These are phyloP conservation scores for Pseudogymnoascus sp. DNA, from an alignment of 2,329 filamentous ascomycete species.

Conservation along the genomic window DNA sequence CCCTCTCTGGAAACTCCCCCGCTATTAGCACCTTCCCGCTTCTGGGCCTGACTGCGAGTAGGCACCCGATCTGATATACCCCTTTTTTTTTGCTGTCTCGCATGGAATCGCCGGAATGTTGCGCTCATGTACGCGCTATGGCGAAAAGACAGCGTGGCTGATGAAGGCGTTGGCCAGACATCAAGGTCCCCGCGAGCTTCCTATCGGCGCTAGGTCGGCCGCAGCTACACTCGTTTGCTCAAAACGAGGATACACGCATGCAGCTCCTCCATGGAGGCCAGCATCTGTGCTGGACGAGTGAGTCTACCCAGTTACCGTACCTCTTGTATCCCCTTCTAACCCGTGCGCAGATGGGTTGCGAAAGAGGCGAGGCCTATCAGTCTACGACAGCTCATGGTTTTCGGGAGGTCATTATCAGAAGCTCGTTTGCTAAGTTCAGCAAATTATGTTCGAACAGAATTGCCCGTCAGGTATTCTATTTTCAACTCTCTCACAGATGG, in stretches of 20 bases:
- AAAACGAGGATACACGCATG: constrained; percentile 14
- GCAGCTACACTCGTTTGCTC: neutral
- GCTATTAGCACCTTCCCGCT: neutral
- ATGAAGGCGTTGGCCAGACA: constrained; percentile 16
- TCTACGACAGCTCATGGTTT: constrained; percentile 92
- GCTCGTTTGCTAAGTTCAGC: constrained; percentile 83
- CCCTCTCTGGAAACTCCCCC: neutral
- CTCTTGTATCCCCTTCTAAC: neutral
- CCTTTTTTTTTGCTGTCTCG: constrained; percentile 9
- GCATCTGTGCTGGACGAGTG: constrained; percentile 58
- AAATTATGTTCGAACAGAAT: constrained; percentile 93
- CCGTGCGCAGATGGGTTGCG: constrained; percentile 67
- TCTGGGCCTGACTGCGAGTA: neutral
- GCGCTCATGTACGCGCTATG: constrained; percentile 27
- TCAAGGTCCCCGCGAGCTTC: neutral
- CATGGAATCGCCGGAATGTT: constrained; percentile 30
- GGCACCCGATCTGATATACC: neutral
- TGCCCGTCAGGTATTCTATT: constrained; percentile 61
- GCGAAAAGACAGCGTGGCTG: constrained; percentile 24
- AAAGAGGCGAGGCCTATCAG: constrained; percentile 92
- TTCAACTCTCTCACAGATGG: neutral
- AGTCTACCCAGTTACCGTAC: constrained; percentile 19
- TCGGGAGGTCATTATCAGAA: constrained; percentile 88
- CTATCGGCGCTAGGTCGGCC: neutral
- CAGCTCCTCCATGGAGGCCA: constrained; percentile 47